A percentile compares a stretch with the other conserved stretches of the same genome.
Conservation (phyloP, 2,329 filamentous ascomycete genomes). For the Aureobasidium sp. region DNA sequence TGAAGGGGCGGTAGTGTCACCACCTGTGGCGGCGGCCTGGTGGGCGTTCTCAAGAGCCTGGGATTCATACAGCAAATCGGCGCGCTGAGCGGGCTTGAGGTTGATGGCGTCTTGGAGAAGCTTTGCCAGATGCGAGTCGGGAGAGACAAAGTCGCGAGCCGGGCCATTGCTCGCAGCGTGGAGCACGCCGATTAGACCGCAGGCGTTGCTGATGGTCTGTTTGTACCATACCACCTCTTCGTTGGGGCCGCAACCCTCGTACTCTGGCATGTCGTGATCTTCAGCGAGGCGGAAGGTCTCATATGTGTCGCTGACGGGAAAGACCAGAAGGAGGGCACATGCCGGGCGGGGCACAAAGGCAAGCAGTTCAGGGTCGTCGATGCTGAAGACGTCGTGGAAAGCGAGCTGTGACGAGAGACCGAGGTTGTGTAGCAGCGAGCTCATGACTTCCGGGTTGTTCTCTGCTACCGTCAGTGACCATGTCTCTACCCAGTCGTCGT, state of each 20-base stretch:
- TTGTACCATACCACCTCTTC: conserved; percentile 89
- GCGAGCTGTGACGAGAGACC: conserved; percentile 68
- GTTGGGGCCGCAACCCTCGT: conserved; percentile 54
- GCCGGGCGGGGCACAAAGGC: conserved; percentile 82
- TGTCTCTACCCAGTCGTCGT: too few relatives aligned
- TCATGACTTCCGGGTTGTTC: conserved; percentile 85
- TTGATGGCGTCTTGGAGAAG: conserved; percentile 64
- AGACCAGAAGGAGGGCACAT: conserved; percentile 82
- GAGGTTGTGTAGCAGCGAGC: conserved; percentile 67
- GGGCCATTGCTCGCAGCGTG: conserved; percentile 75
- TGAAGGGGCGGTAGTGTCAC: conserved; percentile 69
- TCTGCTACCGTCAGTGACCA: conserved; percentile 31
- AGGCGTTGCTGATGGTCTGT: conserved; percentile 90
- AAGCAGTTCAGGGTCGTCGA: conserved; percentile 76
- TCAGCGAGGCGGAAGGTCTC: conserved; percentile 66
- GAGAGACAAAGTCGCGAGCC: conserved; percentile 51
- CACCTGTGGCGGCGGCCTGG: conserved; percentile 62
- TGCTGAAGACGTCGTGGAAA: conserved; percentile 86
- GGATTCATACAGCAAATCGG: conserved; percentile 68
- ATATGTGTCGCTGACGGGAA: conserved; percentile 73
- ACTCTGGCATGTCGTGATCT: conserved; percentile 55
- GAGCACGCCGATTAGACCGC: conserved; percentile 79
- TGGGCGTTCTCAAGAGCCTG: conserved; percentile 69
- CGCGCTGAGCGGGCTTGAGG: conserved; percentile 56
- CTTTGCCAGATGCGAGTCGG: conserved; percentile 49